phyloP scores from a whole-genome alignment of 306 rosid genomes.

The Fragaria nilgerrensis region DNA sequence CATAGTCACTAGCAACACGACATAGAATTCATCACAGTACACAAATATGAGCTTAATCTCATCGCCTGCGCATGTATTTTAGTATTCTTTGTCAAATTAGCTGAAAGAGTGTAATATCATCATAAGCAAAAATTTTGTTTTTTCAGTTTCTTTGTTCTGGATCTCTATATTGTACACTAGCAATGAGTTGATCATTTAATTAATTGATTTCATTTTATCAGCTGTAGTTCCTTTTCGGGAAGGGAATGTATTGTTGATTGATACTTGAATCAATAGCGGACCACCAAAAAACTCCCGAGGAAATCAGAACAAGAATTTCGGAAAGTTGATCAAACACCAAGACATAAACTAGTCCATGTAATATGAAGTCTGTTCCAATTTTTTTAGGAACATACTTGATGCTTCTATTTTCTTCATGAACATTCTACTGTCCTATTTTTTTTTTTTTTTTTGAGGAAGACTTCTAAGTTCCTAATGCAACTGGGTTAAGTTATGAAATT shows the following conservation, averaged over 20 bases:
- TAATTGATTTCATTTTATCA: background rate
- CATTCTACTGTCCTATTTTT: too few species aligned
- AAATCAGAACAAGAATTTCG: too few species aligned
- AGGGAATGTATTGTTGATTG: background rate
- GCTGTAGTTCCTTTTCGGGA: background rate
- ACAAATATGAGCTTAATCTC: background rate
- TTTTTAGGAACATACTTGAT: too few species aligned
- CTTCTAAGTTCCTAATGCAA: too few species aligned
- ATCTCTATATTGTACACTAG: background rate
- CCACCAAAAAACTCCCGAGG: too few species aligned
- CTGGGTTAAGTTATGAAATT: too few species aligned
- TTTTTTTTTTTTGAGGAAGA: too few species aligned
- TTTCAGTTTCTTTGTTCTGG: background rate
- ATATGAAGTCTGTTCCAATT: too few species aligned
- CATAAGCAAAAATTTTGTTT: constrained; percentile 2
- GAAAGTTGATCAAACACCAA: too few species aligned
- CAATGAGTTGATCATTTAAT: constrained; percentile 10
- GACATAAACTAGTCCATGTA: too few species aligned
- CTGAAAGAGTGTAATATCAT: background rate
- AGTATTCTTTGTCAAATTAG: background rate
- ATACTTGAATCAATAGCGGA: background rate
- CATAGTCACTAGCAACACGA: background rate
- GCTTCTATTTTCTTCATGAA: too few species aligned
- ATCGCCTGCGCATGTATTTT: background rate
- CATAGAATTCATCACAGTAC: background rate